These are phyloP conservation scores for Urostyla sp. DNA, from an alignment of 73 alveolate genomes.

Conservation along the genomic window DNA sequence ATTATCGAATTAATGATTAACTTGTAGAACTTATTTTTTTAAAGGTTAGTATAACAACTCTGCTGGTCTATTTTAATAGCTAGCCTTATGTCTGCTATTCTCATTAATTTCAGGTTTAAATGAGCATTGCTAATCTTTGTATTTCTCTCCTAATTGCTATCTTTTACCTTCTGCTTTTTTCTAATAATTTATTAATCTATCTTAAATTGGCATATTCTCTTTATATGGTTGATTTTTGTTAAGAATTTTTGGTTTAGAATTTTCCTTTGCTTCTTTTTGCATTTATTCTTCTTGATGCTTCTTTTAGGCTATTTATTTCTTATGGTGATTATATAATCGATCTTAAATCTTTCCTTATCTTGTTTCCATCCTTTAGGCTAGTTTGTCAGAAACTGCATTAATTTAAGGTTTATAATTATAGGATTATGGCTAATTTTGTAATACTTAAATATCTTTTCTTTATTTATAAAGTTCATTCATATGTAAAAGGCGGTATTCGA, in stretches of 20 bases:
- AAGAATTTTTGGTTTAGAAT: constrained; percentile 22
- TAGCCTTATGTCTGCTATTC: constrained; percentile 6
- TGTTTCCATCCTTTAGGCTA: constrained; percentile 1
- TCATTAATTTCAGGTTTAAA: constrained; percentile 45
- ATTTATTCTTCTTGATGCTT: not conserved
- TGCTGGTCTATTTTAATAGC: constrained; percentile 34
- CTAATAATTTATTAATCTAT: constrained; percentile 14
- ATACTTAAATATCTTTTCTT: constrained; percentile 7
- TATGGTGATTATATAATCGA: constrained; percentile 23
- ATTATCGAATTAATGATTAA: constrained; percentile 14
- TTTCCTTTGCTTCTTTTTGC: constrained; percentile 24
- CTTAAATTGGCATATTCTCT: constrained; percentile 15
- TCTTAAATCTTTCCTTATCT: constrained; percentile 32
- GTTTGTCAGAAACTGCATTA: constrained; percentile 29
- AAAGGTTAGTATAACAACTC: constrained; percentile 39
- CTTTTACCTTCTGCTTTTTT: constrained; percentile 39
- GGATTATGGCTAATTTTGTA: not conserved
- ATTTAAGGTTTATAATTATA: constrained; percentile 25
- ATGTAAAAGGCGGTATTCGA: constrained; percentile 25
- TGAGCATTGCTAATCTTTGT: constrained; percentile 32
- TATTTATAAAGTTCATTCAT: constrained; percentile 32
- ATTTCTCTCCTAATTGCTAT: constrained; percentile 24
- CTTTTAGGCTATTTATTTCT: constrained; percentile 1
- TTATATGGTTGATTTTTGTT: not conserved
- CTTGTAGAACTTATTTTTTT: constrained; percentile 32